A percentile compares a stretch with the other conserved stretches of the same genome.
phyloP scores from a whole-genome alignment of 1,139 yeast species.

The Suhomyces yuchorum region DNA sequence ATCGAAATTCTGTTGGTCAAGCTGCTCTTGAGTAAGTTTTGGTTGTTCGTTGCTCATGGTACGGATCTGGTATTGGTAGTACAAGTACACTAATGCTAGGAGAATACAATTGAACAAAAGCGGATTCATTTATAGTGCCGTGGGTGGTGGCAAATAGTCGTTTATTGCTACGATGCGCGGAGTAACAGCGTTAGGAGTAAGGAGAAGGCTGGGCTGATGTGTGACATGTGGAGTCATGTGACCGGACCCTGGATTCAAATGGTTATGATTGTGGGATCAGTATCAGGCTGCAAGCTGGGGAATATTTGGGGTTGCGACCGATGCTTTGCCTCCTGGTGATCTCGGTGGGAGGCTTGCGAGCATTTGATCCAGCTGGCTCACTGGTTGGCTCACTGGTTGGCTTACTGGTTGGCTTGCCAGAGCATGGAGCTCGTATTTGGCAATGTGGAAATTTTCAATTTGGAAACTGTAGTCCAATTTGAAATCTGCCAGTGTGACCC shows the following conservation, averaged over 20 bases:
- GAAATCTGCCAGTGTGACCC: no score
- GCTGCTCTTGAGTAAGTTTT: slow-evolving; percentile 20
- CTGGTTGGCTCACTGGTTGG: no score
- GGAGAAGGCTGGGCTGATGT: not conserved
- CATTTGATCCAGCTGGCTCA: no score
- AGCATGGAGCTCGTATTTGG: no score
- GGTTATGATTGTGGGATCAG: not conserved
- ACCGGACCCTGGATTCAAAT: not conserved
- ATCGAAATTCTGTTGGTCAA: slow-evolving; percentile 19
- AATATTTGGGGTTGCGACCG: not conserved
- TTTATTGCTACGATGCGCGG: slow-evolving; percentile 6
- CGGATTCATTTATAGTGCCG: slow-evolving; percentile 9
- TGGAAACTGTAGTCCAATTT: no score
- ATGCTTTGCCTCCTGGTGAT: no score
- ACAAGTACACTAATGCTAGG: slow-evolving; percentile 3
- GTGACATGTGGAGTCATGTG: not conserved
- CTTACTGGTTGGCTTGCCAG: no score
- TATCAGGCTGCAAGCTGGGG: not conserved
- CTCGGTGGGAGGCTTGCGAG: not conserved
- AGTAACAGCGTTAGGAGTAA: not conserved
- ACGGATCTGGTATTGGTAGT: slow-evolving; percentile 7
- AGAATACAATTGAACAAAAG: slow-evolving; percentile 9
- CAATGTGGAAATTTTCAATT: no score
- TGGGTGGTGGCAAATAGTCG: slow-evolving; percentile 12
- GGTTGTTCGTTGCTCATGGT: slow-evolving; percentile 8